These are phyloP conservation scores for Scheffersomyces lignosus DNA, from an alignment of 805 yeast species.

Conservation along the genomic window DNA sequence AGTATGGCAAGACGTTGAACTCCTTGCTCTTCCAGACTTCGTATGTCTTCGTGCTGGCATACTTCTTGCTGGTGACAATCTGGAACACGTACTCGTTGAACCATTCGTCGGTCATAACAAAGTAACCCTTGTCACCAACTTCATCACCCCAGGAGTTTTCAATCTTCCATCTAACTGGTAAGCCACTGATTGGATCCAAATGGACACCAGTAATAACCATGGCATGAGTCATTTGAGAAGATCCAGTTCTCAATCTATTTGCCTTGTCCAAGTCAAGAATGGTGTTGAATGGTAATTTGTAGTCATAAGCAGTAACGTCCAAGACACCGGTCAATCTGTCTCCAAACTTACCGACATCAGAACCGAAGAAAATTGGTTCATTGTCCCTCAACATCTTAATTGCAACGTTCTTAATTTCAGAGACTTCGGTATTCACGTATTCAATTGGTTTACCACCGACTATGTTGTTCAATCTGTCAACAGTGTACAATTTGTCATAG, in stretches of 20 bases:
- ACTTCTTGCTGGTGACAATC: slow-evolving; percentile 38
- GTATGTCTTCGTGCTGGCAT: slow-evolving; percentile 36
- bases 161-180: slow-evolving; percentile 45
- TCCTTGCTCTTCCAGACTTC: slow-evolving; percentile 36
- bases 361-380: slow-evolving; percentile 85
- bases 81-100: slow-evolving; percentile 44
- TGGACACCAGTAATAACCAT: slow-evolving; percentile 85
- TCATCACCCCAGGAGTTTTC: slow-evolving; percentile 46
- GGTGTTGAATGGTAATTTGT: slow-evolving; percentile 55
- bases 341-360: slow-evolving; percentile 82
- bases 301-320: slow-evolving; percentile 71
- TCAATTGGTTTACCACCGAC: slow-evolving; percentile 67
- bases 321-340: slow-evolving; percentile 65
- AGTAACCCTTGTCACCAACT: slow-evolving; percentile 42
- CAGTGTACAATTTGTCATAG: slow-evolving; percentile 61
- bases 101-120: slow-evolving; percentile 45
- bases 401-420: slow-evolving; percentile 57
- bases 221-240: slow-evolving; percentile 87
- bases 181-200: slow-evolving; percentile 49
- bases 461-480: slow-evolving; percentile 75
- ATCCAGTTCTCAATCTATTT: slow-evolving; percentile 66
- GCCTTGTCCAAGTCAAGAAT: slow-evolving; percentile 56
- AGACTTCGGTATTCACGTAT: slow-evolving; percentile 68
- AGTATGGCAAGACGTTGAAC: slow-evolving; percentile 35
- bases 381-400: slow-evolving; percentile 67